A percentile compares a stretch with the other conserved stretches of the same genome.
Conservation (phyloP, 805 yeast genomes). For the Myxozyma lipomycoides region DNA sequence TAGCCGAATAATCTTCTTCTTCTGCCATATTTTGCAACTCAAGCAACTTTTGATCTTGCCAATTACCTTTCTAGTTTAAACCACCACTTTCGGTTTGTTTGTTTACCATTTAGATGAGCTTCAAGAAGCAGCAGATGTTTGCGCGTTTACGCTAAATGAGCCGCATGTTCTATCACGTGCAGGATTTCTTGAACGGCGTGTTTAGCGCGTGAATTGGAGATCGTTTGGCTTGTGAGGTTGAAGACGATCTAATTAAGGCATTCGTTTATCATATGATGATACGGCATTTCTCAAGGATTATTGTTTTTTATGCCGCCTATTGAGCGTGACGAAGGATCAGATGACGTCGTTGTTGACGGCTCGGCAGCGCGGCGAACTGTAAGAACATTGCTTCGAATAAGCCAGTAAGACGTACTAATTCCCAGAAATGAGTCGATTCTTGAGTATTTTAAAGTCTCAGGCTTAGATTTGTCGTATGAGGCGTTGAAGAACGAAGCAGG, state of each 20-base stretch:
- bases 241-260: too few relatives aligned
- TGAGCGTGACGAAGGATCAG: conserved; percentile 1
- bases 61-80: neutral
- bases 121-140: neutral
- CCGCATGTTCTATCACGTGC: too few relatives aligned
- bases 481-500: conserved; percentile 10
- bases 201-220: too few relatives aligned
- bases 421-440: conserved; percentile 18
- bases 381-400: neutral
- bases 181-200: too few relatives aligned
- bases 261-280: too few relatives aligned
- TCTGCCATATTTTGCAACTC: too few relatives aligned
- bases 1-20: conserved; percentile 57
- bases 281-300: too few relatives aligned
- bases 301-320: too few relatives aligned
- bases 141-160: too few relatives aligned
- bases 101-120: conserved; percentile 6
- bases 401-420: neutral
- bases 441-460: conserved; percentile 16
- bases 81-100: neutral
- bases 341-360: conserved; percentile 19
- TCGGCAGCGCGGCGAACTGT: conserved; percentile 27
- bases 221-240: too few relatives aligned
- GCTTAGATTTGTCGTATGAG: conserved; percentile 4
- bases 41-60: neutral